These are phyloP conservation scores for Dalbergia cochinchinensis DNA, from an alignment of 306 rosid species.

Conservation along the genomic window DNA sequence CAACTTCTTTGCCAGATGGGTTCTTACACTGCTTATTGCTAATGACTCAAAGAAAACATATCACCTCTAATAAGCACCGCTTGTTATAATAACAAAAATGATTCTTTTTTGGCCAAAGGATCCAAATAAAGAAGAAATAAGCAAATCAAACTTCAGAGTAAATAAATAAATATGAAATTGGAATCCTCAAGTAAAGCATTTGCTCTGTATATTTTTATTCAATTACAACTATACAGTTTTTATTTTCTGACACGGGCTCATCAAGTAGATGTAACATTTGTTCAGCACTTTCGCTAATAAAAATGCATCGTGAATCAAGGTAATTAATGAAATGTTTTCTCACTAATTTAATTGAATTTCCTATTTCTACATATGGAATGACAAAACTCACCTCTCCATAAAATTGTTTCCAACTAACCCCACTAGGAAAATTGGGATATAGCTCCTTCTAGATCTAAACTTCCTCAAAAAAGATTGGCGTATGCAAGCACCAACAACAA, in stretches of 20 bases:
- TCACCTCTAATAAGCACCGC: too few relatives aligned
- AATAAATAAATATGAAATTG: not conserved
- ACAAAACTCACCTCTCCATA: too few relatives aligned
- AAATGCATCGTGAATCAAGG: not conserved
- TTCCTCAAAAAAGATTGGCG: too few relatives aligned
- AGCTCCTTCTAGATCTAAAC: too few relatives aligned
- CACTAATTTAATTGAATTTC: not conserved
- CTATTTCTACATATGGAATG: too few relatives aligned
- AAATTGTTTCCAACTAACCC: too few relatives aligned
- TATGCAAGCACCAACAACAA: too few relatives aligned
- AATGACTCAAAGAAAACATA: too few relatives aligned
- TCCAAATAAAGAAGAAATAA: not conserved
- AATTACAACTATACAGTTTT: not conserved
- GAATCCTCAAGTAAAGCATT: constrained; percentile 34
- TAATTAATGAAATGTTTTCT: not conserved
- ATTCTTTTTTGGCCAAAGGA: not conserved
- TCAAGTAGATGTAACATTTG: constrained; percentile 5
- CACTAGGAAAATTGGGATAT: too few relatives aligned
- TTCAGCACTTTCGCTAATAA: not conserved
- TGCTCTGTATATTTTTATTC: not conserved
- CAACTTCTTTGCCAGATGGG: too few relatives aligned
- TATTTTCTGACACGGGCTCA: constrained; percentile 22
- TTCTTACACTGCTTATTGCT: too few relatives aligned
- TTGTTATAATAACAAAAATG: constrained; percentile 6
- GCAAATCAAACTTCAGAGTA: not conserved